These are phyloP conservation scores for Castanea sativa DNA, from an alignment of 306 rosid genomes.

Conservation along the genomic window DNA sequence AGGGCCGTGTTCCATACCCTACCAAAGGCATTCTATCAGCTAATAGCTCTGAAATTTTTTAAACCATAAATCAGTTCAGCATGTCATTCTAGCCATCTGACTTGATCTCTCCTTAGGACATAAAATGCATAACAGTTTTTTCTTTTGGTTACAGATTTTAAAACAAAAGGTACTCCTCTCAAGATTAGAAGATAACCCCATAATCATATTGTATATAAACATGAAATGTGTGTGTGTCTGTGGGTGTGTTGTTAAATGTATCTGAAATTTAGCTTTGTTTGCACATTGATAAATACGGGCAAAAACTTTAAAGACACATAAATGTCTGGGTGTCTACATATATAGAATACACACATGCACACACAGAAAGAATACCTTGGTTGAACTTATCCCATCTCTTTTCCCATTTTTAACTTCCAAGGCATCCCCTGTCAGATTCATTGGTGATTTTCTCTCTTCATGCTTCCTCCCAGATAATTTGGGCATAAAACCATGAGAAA, in stretches of 20 bases:
- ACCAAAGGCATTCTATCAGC: not conserved
- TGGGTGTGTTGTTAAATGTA: no score
- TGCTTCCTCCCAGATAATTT: slow-evolving; percentile 22
- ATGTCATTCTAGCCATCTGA: not conserved
- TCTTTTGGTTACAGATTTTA: no score
- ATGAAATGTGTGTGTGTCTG: not conserved
- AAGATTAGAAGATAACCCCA: not conserved
- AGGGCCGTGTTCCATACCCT: not conserved
- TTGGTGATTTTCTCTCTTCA: slow-evolving; percentile 23
- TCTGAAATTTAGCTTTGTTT: not conserved
- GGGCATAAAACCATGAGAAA: slow-evolving; percentile 24
- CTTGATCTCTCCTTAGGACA: not conserved
- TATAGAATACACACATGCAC: not conserved
- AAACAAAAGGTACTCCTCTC: not conserved
- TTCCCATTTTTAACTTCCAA: slow-evolving; percentile 25
- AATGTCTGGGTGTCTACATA: not conserved
- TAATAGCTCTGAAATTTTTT: not conserved
- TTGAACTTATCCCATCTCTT: slow-evolving; percentile 14
- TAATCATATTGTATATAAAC: not conserved
- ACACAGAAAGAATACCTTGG: slow-evolving; percentile 24
- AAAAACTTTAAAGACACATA: not conserved
- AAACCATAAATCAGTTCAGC: not conserved
- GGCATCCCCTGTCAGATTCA: slow-evolving; percentile 7
- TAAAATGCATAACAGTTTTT: not conserved
- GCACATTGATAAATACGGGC: not conserved